Evolutionary conservation across 1,284 basidiomycete genomes (phyloP), one percentile per base, ranked within the genome.

Genomic region (Ganoderma lingzhi): DNA sequence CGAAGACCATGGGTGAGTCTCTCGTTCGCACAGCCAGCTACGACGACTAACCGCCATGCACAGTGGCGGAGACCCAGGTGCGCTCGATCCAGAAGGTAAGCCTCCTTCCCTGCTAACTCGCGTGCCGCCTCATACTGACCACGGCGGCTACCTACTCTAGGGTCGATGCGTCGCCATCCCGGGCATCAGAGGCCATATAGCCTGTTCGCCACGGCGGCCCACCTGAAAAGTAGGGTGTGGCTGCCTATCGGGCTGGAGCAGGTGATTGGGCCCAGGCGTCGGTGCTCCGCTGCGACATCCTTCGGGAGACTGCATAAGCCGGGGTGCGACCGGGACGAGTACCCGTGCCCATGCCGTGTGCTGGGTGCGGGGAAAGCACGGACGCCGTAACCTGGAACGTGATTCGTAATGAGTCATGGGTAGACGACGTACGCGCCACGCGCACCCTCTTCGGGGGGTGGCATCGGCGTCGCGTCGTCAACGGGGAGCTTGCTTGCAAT

Each of bases 271-370:
- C 53, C 53, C 30, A 56, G 53, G 53, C 53, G 32, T 56, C 53
- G 53, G 53, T 56, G 53, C 53, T 56, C 53, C 30, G 53, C 53
- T 32, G 53, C 53, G 12, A 28, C 15, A 5, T 32, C 6, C 53
- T 14, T 56, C 44, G 30, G 6, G 15, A 35, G 30, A 17, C 30
- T 35, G 53, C 53, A 30, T 56, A 14, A 56, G 53, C 30, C 53
- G 53, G 53, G 53, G 53, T 56, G 53, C 53, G 17, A 30, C 32
- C 53, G 53, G 53, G 53, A 56, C 53, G 53, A 56, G 53, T 56
- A 56, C 53, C 30, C 23, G 30, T 56, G 12, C 44, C 19, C 30
- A 41, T 41, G 30, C 8, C 4, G 1, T 55, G 4, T 6, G 53
- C 4, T 4, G 53, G 30, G 30, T 15, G 53, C 15, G 32, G 53